Evolutionary conservation across 495 filamentous ascomycete species (phyloP).

Genomic region (Hyaloscypha finlandica): DNA sequence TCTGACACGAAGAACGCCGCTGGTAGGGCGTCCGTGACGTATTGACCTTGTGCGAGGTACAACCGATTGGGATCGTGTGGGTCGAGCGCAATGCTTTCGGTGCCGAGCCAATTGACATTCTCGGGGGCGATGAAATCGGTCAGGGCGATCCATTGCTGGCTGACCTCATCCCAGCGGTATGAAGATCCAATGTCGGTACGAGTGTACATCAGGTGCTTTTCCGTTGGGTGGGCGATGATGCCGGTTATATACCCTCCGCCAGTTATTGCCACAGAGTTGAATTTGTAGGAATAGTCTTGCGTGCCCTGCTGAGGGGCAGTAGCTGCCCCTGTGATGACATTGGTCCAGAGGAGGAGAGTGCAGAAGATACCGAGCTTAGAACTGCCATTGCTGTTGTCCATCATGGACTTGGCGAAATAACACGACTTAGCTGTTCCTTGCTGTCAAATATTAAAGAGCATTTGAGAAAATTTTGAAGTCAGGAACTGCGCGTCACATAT

Average conservation of each 20-base stretch:
- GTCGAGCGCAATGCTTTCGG: conserved; percentile 13
- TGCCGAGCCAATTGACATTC: conserved; percentile 13
- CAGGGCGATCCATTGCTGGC: conserved; percentile 11
- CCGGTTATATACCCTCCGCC: conserved; percentile 17
- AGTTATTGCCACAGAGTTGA: conserved; percentile 10
- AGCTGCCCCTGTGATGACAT: not conserved
- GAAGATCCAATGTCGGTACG: conserved; percentile 15
- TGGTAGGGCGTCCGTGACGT: not conserved
- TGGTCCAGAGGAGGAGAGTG: not conserved
- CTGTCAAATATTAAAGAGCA: too few species aligned
- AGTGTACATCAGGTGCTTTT: conserved; percentile 9
- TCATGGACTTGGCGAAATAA: too few species aligned
- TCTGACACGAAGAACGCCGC: conserved; percentile 15
- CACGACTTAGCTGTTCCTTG: too few species aligned
- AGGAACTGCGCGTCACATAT: too few species aligned
- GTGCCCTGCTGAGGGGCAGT: not conserved
- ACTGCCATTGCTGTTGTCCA: too few species aligned
- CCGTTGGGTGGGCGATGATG: conserved; percentile 16
- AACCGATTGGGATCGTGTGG: conserved; percentile 10
- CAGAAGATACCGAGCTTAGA: too few species aligned
- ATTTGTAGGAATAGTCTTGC: conserved; percentile 5
- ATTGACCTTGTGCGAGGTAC: conserved; percentile 15
- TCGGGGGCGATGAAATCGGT: conserved; percentile 13
- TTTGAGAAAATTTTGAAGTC: too few species aligned
- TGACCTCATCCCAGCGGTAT: conserved; percentile 9